Percentiles rank a stretch among this genome's conserved stretches.
phyloP scores from a whole-genome alignment of 1,284 basidiomycete genomes.

The Caloboletus firmus region DNA sequence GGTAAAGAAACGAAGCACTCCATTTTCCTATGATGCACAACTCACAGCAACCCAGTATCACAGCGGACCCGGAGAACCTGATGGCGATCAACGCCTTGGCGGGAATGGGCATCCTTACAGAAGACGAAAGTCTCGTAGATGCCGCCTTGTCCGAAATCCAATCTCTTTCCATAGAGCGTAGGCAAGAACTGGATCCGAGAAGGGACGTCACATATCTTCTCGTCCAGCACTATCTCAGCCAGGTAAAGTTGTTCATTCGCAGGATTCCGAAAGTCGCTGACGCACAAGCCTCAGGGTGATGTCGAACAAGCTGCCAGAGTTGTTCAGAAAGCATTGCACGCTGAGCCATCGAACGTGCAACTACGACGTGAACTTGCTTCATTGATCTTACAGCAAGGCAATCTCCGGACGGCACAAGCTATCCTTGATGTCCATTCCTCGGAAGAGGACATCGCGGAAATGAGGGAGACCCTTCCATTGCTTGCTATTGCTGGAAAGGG shows the following conservation, averaged over 20 bases:
- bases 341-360: conserved; percentile 53
- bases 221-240: conserved; percentile 62
- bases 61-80: conserved; percentile 69
- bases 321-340: conserved; percentile 55
- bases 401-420: conserved; percentile 43
- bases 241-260: conserved; percentile 43
- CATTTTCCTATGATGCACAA: neutral
- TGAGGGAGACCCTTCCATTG: conserved; percentile 45
- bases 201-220: conserved; percentile 68
- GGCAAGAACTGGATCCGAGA: conserved; percentile 62
- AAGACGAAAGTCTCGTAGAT: conserved; percentile 80
- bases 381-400: conserved; percentile 50
- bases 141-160: conserved; percentile 85
- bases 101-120: conserved; percentile 81
- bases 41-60: conserved; percentile 49
- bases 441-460: conserved; percentile 32
- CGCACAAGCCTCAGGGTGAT: conserved; percentile 43
- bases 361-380: conserved; percentile 53
- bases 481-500: conserved; percentile 41
- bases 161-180: conserved; percentile 60
- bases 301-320: conserved; percentile 49
- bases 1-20: conserved; percentile 48
- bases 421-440: conserved; percentile 36
- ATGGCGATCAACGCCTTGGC: conserved; percentile 81
- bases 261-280: conserved; percentile 1